These are phyloP conservation scores for Gymnopilus junonius DNA, from an alignment of 768 basidiomycete genomes.

Conservation along the genomic window DNA sequence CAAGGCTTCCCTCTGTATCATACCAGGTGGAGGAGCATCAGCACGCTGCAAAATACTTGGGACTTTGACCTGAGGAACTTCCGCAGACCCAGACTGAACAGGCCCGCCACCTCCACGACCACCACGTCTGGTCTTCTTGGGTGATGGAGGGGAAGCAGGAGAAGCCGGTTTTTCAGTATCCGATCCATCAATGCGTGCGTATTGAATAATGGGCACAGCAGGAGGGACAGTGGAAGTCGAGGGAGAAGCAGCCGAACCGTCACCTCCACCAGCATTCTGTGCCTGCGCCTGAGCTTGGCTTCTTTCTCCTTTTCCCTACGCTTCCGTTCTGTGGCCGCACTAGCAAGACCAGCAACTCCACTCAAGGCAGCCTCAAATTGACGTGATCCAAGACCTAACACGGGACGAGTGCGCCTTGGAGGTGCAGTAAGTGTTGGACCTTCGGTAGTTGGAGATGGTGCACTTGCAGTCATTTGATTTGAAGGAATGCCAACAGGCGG, in stretches of 20 bases:
- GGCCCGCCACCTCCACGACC: conserved; percentile 15
- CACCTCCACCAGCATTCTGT: conserved; percentile 19
- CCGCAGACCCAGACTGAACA: conserved; percentile 9
- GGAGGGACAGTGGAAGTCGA: conserved; percentile 5
- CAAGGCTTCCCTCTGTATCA: conserved; percentile 6
- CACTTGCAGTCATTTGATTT: neutral
- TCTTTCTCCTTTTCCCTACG: conserved; percentile 32
- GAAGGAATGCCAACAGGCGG: conserved; percentile 15
- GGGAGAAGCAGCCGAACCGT: neutral
- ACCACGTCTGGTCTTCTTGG: conserved; percentile 25
- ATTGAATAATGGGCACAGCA: conserved; percentile 2
- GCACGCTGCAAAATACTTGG: conserved; percentile 37
- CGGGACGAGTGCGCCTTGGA: conserved; percentile 54
- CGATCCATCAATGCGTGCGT: conserved; percentile 17
- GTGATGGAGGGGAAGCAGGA: conserved; percentile 17
- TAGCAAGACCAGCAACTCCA: conserved; percentile 58
- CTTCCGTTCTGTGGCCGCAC: conserved; percentile 30
- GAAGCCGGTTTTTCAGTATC: conserved; percentile 20
- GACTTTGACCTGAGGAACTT: conserved; percentile 24
- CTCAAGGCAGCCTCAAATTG: conserved; percentile 77
- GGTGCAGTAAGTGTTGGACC: conserved; percentile 22
- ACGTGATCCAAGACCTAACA: conserved; percentile 65
- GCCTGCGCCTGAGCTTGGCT: conserved; percentile 21
- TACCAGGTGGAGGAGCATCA: conserved; percentile 18
- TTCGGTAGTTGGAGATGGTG: neutral